Percentiles rank a stretch among this genome's conserved stretches.
Conservation (phyloP, 768 basidiomycete genomes). For the Pisolithus marmoratus region DNA sequence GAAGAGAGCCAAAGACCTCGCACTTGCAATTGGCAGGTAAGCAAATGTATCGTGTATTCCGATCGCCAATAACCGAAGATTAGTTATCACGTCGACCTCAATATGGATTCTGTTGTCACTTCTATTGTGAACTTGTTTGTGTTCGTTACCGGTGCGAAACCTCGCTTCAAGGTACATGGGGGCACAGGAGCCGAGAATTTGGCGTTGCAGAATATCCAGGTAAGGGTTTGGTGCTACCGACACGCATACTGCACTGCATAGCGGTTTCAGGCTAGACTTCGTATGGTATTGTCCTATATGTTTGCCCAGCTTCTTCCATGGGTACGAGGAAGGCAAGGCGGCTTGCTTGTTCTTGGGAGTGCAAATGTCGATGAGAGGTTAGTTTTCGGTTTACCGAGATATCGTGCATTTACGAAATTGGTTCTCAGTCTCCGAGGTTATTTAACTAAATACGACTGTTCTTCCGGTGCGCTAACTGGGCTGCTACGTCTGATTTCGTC, state of each 20-base stretch:
- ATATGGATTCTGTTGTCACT: constrained; percentile 91
- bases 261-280: constrained; percentile 63
- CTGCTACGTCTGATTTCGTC: not conserved
- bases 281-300: constrained; percentile 93
- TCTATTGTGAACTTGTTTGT: constrained; percentile 79
- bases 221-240: constrained; percentile 16
- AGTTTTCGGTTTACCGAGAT: constrained; percentile 1
- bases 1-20: constrained; percentile 77
- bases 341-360: constrained; percentile 91
- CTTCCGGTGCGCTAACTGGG: constrained; percentile 50
- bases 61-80: not conserved
- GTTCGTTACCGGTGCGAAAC: constrained; percentile 69
- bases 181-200: constrained; percentile 87
- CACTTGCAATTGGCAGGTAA: constrained; percentile 86
- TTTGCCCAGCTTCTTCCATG: constrained; percentile 95
- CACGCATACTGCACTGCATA: not conserved
- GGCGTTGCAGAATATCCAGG: constrained; percentile 96
- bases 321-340: constrained; percentile 79
- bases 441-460: constrained; percentile 97
- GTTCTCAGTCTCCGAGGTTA: constrained; percentile 80
- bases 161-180: constrained; percentile 81
- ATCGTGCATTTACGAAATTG: not conserved
- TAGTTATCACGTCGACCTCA: constrained; percentile 91
- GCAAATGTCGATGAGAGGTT: constrained; percentile 98
- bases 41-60: constrained; percentile 2